A percentile compares a stretch with the other conserved stretches of the same genome.
These are phyloP conservation scores for Epicoccum nigrum DNA, from an alignment of 2,329 filamentous ascomycete species.

Conservation along the genomic window DNA sequence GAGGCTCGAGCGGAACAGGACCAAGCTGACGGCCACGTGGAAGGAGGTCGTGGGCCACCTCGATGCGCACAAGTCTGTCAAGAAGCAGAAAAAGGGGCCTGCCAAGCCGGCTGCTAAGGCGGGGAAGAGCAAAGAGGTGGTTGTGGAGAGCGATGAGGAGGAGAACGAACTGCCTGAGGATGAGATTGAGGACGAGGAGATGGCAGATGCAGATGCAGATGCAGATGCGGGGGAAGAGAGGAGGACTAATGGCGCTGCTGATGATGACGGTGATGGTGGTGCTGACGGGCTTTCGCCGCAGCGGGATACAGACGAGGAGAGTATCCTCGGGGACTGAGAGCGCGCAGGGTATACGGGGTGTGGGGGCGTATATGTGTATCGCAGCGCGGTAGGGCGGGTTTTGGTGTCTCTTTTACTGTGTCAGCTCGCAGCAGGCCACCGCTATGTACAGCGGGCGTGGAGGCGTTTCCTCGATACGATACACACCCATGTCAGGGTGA, in stretches of 20 bases:
- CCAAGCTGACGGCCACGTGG: slow-evolving; percentile 82
- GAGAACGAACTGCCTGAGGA: slow-evolving; percentile 36
- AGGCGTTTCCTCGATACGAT: not conserved
- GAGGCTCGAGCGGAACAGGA: slow-evolving; percentile 78
- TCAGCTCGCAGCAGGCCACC: no score
- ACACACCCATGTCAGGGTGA: not conserved
- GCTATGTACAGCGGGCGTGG: not conserved
- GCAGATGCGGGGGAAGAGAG: slow-evolving; percentile 46
- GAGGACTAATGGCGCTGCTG: slow-evolving; percentile 30
- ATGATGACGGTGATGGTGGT: no score
- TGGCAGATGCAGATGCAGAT: no score
- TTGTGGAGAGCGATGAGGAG: slow-evolving; percentile 42
- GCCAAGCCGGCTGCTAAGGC: slow-evolving; percentile 53
- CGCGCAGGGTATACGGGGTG: not conserved
- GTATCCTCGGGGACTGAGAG: slow-evolving; percentile 49
- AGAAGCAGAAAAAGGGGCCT: slow-evolving; percentile 23
- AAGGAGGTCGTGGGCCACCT: slow-evolving; percentile 82
- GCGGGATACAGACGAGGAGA: slow-evolving; percentile 50
- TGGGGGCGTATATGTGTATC: not conserved
- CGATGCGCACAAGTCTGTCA: slow-evolving; percentile 61
- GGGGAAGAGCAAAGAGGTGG: slow-evolving; percentile 49
- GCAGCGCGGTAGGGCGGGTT: no score
- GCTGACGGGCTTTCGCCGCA: slow-evolving; percentile 48
- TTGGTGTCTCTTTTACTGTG: not conserved
- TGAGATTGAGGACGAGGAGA: slow-evolving; percentile 47